phyloP scores from a whole-genome alignment of 768 basidiomycete genomes.

The Boletus bicolor region DNA sequence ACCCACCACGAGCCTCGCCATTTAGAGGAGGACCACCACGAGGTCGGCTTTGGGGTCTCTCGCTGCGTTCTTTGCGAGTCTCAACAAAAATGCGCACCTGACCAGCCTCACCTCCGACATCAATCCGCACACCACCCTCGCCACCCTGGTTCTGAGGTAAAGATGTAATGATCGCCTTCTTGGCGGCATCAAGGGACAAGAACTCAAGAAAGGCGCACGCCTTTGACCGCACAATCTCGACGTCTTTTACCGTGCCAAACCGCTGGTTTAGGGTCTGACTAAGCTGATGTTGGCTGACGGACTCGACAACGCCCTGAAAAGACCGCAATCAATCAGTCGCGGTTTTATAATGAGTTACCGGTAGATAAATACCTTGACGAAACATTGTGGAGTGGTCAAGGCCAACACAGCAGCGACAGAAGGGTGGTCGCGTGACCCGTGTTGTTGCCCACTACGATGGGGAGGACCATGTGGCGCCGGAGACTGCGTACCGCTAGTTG shows the following conservation, averaged over 20 bases:
- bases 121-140: slow-evolving; percentile 84
- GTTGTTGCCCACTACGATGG: slow-evolving; percentile 34
- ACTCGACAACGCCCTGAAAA: slow-evolving; percentile 67
- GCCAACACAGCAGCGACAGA: slow-evolving; percentile 53
- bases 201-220: slow-evolving; percentile 97
- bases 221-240: slow-evolving; percentile 84
- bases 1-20: slow-evolving; percentile 45
- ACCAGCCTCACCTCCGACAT: slow-evolving; percentile 53
- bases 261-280: slow-evolving; percentile 48
- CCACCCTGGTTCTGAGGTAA: slow-evolving; percentile 70
- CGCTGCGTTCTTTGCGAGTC: slow-evolving; percentile 87
- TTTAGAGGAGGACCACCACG: slow-evolving; percentile 60
- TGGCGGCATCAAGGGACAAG: slow-evolving; percentile 69
- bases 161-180: slow-evolving; percentile 76
- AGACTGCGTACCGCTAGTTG: slow-evolving; percentile 39
- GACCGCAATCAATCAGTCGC: slow-evolving; percentile 1
- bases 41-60: slow-evolving; percentile 63
- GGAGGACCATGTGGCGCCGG: slow-evolving; percentile 31
- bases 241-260: slow-evolving; percentile 81
- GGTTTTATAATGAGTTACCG: background rate
- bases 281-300: slow-evolving; percentile 52
- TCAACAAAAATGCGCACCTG: slow-evolving; percentile 70
- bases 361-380: slow-evolving; percentile 72
- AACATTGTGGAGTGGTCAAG: slow-evolving; percentile 75
- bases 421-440: slow-evolving; percentile 42